These are phyloP conservation scores for Microstroma glucosiphilum DNA, from an alignment of 1,284 basidiomycete genomes.

Conservation along the genomic window DNA sequence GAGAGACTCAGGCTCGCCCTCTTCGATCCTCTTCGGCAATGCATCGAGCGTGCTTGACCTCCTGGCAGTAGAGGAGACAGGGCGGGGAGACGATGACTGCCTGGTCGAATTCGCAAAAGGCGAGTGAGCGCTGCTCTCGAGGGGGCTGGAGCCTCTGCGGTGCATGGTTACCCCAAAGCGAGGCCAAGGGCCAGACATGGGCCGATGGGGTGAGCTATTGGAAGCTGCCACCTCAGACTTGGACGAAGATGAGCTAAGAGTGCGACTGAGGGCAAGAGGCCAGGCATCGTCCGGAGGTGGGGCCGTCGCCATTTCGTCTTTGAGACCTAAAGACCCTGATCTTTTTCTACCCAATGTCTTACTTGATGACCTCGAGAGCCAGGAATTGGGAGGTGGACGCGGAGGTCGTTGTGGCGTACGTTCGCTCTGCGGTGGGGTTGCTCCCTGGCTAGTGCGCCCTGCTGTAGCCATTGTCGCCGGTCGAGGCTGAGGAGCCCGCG, in stretches of 20 bases:
- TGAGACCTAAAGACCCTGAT: neutral
- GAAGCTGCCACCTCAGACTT: too few species aligned
- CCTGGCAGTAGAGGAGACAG: too few species aligned
- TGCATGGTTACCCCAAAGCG: neutral
- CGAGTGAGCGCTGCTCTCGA: too few species aligned
- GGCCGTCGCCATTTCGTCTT: neutral
- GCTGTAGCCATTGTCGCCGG: too few species aligned
- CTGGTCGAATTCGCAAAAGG: too few species aligned
- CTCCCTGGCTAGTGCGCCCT: too few species aligned
- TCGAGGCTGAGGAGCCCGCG: too few species aligned
- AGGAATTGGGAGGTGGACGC: conserved; percentile 1
- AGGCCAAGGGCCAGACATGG: neutral
- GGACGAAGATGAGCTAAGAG: too few species aligned
- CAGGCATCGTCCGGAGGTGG: neutral
- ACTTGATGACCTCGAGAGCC: neutral
- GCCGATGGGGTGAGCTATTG: neutral
- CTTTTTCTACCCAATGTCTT: neutral
- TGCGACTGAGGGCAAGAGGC: too few species aligned
- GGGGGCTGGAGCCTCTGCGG: too few species aligned
- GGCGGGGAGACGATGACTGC: too few species aligned
- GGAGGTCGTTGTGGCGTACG: neutral
- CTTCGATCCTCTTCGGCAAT: neutral
- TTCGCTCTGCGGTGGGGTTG: too few species aligned
- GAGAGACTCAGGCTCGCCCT: neutral
- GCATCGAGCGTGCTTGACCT: neutral